These are phyloP conservation scores for Knoxdaviesia capensis DNA, from an alignment of 2,329 filamentous ascomycete species.

Conservation along the genomic window DNA sequence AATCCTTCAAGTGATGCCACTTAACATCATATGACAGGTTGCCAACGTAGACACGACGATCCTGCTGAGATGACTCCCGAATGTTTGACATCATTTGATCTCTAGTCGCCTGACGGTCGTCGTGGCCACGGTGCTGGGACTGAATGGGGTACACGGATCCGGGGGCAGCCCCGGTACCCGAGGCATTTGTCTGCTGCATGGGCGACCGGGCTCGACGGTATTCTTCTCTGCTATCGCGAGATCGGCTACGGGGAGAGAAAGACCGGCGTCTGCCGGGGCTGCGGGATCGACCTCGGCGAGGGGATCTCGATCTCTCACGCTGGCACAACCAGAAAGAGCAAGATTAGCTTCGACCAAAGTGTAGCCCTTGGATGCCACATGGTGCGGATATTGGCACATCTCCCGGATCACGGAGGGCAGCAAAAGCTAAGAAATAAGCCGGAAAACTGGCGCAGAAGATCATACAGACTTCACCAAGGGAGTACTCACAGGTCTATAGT, in stretches of 20 bases:
- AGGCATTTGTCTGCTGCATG: conserved; percentile 48
- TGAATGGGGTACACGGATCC: conserved; percentile 41
- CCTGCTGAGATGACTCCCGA: conserved; percentile 88
- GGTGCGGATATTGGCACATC: too few relatives aligned
- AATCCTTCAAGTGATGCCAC: conserved; percentile 99
- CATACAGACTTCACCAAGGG: not conserved
- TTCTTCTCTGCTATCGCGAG: conserved; percentile 49
- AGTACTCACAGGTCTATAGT: conserved; percentile 36
- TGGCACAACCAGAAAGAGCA: conserved; percentile 15
- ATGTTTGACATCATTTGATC: conserved; percentile 94
- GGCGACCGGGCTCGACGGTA: conserved; percentile 66
- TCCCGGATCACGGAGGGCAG: too few relatives aligned
- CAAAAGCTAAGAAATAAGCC: not conserved
- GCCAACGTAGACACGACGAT: conserved; percentile 97
- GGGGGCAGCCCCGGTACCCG: conserved; percentile 48
- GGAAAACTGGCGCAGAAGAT: not conserved
- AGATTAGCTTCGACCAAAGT: too few relatives aligned
- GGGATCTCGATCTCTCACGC: conserved; percentile 71
- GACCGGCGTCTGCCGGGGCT: conserved; percentile 64
- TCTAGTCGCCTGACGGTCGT: conserved; percentile 66
- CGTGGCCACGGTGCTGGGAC: conserved; percentile 50
- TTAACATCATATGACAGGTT: conserved; percentile 99
- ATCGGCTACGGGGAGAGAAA: conserved; percentile 62
- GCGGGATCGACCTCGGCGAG: conserved; percentile 63
- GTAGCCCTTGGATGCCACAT: too few relatives aligned